Evolutionary conservation across 768 basidiomycete genomes (phyloP).

Genomic region (Serpula lacrymans): DNA sequence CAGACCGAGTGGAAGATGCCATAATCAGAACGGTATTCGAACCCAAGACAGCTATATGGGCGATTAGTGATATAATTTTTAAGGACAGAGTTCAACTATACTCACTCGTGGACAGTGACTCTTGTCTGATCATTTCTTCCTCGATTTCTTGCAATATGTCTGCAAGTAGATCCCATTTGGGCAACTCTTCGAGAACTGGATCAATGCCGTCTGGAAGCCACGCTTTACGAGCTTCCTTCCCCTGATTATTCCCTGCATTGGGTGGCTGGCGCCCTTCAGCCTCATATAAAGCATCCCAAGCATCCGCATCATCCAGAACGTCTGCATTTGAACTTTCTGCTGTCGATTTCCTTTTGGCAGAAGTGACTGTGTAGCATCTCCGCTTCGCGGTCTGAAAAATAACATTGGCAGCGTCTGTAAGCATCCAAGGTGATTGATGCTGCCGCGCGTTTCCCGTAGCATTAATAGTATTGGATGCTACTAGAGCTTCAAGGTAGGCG

Average conservation of each 20-base stretch:
- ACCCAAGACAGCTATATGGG: conserved; percentile 42
- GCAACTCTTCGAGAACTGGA: conserved; percentile 88
- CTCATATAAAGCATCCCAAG: conserved; percentile 71
- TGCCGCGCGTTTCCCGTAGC: conserved; percentile 52
- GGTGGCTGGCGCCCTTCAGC: conserved; percentile 37
- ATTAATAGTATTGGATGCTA: conserved; percentile 55
- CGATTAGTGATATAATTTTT: no score
- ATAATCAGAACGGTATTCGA: conserved; percentile 83
- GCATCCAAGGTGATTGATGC: conserved; percentile 84
- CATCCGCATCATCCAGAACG: conserved; percentile 63
- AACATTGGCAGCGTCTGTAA: conserved; percentile 85
- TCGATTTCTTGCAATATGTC: conserved; percentile 92
- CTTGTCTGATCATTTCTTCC: conserved; percentile 69
- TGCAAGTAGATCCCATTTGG: conserved; percentile 86
- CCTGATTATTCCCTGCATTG: no score
- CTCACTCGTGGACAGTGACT: conserved; percentile 33
- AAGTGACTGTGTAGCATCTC: conserved; percentile 66
- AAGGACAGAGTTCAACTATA: no score
- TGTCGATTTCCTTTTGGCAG: conserved; percentile 16
- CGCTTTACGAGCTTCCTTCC: conserved; percentile 14
- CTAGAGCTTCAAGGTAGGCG: conserved; percentile 85
- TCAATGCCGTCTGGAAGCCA: conserved; percentile 81
- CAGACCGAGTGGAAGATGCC: conserved; percentile 77
- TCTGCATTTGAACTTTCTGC: conserved; percentile 26
- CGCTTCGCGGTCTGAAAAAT: conserved; percentile 80